A percentile compares a stretch with the other conserved stretches of the same genome.
Conservation (phyloP, 2,329 filamentous ascomycete genomes). For the Fusarium devonianum region DNA sequence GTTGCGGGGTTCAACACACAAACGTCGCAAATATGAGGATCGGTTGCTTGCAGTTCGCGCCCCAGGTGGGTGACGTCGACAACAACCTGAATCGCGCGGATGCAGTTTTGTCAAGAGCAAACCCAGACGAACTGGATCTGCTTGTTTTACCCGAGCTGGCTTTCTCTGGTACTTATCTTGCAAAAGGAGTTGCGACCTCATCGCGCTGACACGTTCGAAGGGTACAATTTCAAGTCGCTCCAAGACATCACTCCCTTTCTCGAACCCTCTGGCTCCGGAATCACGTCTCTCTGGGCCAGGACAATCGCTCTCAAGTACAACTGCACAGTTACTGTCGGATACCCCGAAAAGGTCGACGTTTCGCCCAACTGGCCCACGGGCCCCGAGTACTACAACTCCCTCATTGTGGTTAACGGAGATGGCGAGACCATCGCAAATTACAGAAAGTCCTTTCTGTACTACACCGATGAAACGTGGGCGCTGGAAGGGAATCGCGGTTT, state of each 20-base stretch:
- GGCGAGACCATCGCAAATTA: constrained; percentile 70
- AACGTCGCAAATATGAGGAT: constrained; percentile 63
- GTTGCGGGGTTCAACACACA: constrained; percentile 14
- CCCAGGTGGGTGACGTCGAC: constrained; percentile 72
- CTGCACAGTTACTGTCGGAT: constrained; percentile 75
- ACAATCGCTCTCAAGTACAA: constrained; percentile 70
- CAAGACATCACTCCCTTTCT: constrained; percentile 72
- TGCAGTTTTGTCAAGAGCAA: constrained; percentile 61
- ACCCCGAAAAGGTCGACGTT: constrained; percentile 72
- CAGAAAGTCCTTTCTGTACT: constrained; percentile 65
- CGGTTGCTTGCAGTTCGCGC: constrained; percentile 75
- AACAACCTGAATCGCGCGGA: constrained; percentile 60
- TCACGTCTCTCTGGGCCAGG: constrained; percentile 75
- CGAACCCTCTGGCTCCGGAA: constrained; percentile 70
- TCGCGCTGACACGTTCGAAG: constrained; percentile 47
- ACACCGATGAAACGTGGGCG: constrained; percentile 69
- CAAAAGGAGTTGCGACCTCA: neutral
- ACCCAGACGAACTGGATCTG: constrained; percentile 67
- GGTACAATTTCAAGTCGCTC: constrained; percentile 80
- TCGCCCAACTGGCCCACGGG: constrained; percentile 56
- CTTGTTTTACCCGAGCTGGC: constrained; percentile 79
- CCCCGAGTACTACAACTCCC: constrained; percentile 63
- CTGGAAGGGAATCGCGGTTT: constrained; percentile 62
- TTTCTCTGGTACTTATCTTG: constrained; percentile 66
- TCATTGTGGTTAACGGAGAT: constrained; percentile 62